phyloP scores from a whole-genome alignment of 2,329 filamentous ascomycete genomes.

The Apiospora pterosperma region DNA sequence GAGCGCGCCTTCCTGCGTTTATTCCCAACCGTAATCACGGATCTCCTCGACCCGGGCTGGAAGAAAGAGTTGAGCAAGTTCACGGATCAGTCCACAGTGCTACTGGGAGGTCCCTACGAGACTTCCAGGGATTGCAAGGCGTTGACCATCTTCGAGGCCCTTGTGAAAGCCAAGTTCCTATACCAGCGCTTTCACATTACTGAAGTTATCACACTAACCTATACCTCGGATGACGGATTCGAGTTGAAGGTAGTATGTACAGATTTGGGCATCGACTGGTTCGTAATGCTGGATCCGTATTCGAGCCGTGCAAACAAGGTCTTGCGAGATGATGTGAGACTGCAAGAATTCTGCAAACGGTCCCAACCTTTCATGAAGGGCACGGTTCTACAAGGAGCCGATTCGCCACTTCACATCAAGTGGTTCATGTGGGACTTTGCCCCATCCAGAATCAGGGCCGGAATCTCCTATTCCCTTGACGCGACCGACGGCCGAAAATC shows the following conservation, averaged over 20 bases:
- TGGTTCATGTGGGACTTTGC: neutral
- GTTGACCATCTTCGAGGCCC: conserved; percentile 4
- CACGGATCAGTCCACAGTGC: neutral
- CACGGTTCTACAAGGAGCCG: neutral
- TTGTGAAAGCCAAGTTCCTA: conserved; percentile 16
- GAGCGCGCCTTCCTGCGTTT: neutral
- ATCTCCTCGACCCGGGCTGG: neutral
- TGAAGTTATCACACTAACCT: conserved; percentile 22
- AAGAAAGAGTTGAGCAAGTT: neutral
- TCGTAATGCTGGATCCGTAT: conserved; percentile 18
- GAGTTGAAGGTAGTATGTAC: conserved; percentile 18
- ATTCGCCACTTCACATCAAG: conserved; percentile 7
- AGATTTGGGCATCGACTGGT: conserved; percentile 20
- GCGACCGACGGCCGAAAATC: neutral
- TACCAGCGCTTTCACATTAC: conserved; percentile 20
- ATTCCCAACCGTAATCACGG: neutral
- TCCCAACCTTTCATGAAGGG: neutral
- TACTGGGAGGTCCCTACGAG: neutral
- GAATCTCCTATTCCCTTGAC: neutral
- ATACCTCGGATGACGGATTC: conserved; percentile 16
- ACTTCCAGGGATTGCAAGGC: neutral
- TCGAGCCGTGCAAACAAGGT: conserved; percentile 3
- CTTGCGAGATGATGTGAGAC: neutral
- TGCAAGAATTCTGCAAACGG: neutral
- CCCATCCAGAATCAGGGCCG: neutral